Evolutionary conservation across 73 alveolate species (phyloP), one percentile per base, ranked within the genome.

Genomic region (Paramecium caudatum): DNA sequence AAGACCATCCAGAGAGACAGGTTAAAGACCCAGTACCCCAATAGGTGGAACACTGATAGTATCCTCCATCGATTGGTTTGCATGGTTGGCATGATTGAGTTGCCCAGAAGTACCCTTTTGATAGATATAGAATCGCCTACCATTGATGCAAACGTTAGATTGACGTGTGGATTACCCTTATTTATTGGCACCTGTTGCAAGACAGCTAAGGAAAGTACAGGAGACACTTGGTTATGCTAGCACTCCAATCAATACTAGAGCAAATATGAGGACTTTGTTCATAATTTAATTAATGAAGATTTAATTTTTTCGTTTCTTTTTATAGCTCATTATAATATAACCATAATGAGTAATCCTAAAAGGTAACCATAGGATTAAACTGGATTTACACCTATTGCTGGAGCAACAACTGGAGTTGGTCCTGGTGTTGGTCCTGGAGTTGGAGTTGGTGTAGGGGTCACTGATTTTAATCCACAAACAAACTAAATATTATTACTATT

Each of bases 61-160:
- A 68, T 13, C 84, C 84, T 15, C 50, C 50, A 15, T 32, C 84
- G 2, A 68, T 37, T 68, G 84, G 61, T 37, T 34, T 34, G 34
- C 84, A 68, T 3, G 84, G 84, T 32, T 32, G 34, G 84, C 84
- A 68, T 3, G 50, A 37, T 68, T 68, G 50, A 7, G 48, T 32
- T 32, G 32, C 50, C 84, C 84, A 68, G 34, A 25, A 68, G 50
- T 68, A 68, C 17, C 84, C 80, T 55, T 55, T 55, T 55, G 30
- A 27, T 55, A 27, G 30, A 55, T 55, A 55, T 55, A 55, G 80
- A 55, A 55, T 55, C 23, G 30, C n/a, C n/a, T 55, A 55, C 80
- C 84, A 68, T 68, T 16, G 34, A 37, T 37, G 50, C 84, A 68
- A 9, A 27, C 17, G 13, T 32, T 32, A 32, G 61, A 7, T 68